Percentiles rank a stretch among this genome's conserved stretches.
These are phyloP conservation scores for Neurospora discreta DNA, from an alignment of 495 filamentous ascomycete genomes.

Conservation along the genomic window DNA sequence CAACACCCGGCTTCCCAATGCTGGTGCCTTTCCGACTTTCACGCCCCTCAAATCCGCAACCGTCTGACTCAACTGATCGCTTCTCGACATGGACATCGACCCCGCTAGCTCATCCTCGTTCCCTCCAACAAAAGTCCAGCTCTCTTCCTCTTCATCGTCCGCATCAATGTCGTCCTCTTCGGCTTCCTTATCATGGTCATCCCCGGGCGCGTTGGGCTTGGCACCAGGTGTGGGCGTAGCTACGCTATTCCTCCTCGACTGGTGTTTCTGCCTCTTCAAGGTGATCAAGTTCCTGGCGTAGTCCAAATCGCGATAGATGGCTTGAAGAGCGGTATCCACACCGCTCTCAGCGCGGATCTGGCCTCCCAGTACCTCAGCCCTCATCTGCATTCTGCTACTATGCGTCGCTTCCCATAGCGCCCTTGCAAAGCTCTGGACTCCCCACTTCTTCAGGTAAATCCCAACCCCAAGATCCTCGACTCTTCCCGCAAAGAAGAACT, in stretches of 20 bases:
- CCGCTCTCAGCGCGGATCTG: constrained; percentile 89
- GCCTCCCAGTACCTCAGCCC: constrained; percentile 68
- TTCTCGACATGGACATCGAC: background rate
- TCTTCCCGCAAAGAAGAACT: constrained; percentile 86
- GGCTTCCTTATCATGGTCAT: constrained; percentile 10
- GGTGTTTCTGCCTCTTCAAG: constrained; percentile 36
- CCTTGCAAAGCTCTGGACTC: constrained; percentile 65
- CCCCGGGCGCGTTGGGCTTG: background rate
- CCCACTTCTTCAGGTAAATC: constrained; percentile 79
- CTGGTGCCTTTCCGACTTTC: background rate
- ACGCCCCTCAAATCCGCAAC: constrained; percentile 11
- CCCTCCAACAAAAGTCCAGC: constrained; percentile 38
- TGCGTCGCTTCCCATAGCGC: constrained; percentile 90
- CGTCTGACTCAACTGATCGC: constrained; percentile 1
- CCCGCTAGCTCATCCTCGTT: constrained; percentile 9
- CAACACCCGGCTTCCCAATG: background rate
- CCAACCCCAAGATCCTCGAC: constrained; percentile 91
- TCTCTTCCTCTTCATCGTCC: constrained; percentile 32
- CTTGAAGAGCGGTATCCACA: constrained; percentile 78
- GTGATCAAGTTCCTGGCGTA: constrained; percentile 86
- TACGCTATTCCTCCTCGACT: constrained; percentile 37
- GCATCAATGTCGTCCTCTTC: constrained; percentile 10
- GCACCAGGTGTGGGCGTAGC: background rate
- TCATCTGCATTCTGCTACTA: constrained; percentile 78
- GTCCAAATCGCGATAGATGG: constrained; percentile 89